Evolutionary conservation across 2,329 filamentous ascomycete species (phyloP).

Genomic region (Cytospora schulzeri): DNA sequence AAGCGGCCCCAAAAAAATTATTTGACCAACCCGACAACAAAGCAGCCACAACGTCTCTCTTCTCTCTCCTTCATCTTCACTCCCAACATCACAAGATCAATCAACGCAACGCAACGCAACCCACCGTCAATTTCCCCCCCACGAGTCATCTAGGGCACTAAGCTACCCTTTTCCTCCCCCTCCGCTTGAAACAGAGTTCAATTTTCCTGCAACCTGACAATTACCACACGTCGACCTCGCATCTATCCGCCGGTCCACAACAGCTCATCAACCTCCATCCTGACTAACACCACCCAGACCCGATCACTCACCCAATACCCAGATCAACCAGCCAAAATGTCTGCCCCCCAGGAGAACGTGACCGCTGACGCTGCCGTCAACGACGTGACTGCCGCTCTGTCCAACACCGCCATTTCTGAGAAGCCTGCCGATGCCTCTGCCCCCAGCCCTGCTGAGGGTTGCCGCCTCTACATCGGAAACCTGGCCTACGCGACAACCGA

Average conservation of each 20-base stretch:
- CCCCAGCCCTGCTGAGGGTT: slow-evolving; percentile 96
- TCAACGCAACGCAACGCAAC: slow-evolving; percentile 41
- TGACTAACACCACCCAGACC: slow-evolving; percentile 45
- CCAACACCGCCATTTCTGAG: slow-evolving; percentile 70
- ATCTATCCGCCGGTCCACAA: slow-evolving; percentile 39
- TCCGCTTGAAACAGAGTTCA: slow-evolving; percentile 73
- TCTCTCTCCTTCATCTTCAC: slow-evolving; percentile 38
- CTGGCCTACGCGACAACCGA: slow-evolving; percentile 99
- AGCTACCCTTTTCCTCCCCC: slow-evolving; percentile 78
- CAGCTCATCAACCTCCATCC: slow-evolving; percentile 41
- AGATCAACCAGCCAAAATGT: slow-evolving; percentile 69
- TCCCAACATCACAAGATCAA: slow-evolving; percentile 38
- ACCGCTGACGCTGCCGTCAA: slow-evolving; percentile 67
- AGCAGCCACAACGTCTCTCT: slow-evolving; percentile 33
- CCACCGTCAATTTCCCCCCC: slow-evolving; percentile 38
- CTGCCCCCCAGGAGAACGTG: slow-evolving; percentile 73
- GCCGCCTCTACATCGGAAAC: slow-evolving; percentile 99
- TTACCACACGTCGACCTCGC: slow-evolving; percentile 45
- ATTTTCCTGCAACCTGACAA: slow-evolving; percentile 43
- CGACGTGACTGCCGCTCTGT: slow-evolving; percentile 74
- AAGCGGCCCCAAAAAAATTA: slow-evolving; percentile 37
- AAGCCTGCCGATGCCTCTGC: slow-evolving; percentile 76
- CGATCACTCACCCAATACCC: slow-evolving; percentile 37
- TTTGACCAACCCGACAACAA: slow-evolving; percentile 36
- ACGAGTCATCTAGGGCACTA: slow-evolving; percentile 75